Percentiles rank a stretch among this genome's conserved stretches.
Conservation (phyloP, 441 rosid species). For the Arabidopsis hybrid region DNA sequence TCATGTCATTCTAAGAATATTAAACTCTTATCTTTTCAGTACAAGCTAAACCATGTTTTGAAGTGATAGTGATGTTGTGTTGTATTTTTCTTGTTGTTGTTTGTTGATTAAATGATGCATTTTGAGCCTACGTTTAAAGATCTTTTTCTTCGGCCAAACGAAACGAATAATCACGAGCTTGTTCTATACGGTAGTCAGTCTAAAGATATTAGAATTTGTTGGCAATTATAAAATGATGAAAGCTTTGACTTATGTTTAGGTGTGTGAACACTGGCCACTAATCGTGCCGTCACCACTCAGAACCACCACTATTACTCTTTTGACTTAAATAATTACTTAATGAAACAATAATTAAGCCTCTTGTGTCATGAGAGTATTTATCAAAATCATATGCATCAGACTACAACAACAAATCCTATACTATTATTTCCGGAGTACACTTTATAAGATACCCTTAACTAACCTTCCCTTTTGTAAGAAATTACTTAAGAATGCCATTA, state of each 20-base stretch:
- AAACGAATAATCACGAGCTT: conserved; percentile 3
- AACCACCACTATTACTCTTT: conserved; percentile 11
- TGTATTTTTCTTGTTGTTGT: conserved; percentile 4
- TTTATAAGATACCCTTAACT: too few relatives aligned
- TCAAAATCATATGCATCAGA: background rate
- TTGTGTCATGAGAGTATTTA: background rate
- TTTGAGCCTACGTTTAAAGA: conserved; percentile 7
- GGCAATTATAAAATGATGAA: background rate
- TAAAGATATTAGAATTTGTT: conserved; percentile 11
- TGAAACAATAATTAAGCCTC: background rate
- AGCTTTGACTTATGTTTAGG: conserved; percentile 27
- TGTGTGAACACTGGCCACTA: conserved; percentile 13
- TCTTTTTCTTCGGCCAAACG: background rate
- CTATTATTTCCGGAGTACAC: too few relatives aligned
- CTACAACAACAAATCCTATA: background rate
- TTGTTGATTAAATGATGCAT: conserved; percentile 10
- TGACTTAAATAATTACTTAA: background rate
- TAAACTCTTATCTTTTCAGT: background rate
- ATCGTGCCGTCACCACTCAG: background rate
- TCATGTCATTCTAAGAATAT: background rate
- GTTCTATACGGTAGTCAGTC: background rate
- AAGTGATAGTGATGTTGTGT: background rate
- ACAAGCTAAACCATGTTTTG: conserved; percentile 4
- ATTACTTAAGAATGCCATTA: too few relatives aligned
- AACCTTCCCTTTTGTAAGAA: too few relatives aligned